Percentiles rank a stretch among this genome's conserved stretches.
These are phyloP conservation scores for Trichoderma sp. DNA, from an alignment of 2,329 filamentous ascomycete species.

Conservation along the genomic window DNA sequence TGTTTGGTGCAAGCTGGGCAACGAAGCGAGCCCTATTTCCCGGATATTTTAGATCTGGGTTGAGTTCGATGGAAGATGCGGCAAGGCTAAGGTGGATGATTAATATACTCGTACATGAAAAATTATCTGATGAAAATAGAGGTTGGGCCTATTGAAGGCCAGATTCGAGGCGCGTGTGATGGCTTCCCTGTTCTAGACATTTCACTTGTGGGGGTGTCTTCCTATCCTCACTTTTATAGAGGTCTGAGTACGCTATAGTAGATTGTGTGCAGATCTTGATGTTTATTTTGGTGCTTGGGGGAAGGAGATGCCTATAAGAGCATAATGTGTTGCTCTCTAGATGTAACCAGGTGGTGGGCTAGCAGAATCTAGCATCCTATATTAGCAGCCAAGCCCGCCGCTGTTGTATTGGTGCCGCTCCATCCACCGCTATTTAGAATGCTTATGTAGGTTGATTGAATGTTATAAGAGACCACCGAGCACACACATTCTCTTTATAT, in stretches of 20 bases:
- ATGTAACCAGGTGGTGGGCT: not conserved
- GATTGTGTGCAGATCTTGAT: not conserved
- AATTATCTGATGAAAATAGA: not conserved
- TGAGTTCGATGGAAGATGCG: not conserved
- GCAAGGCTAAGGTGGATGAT: not conserved
- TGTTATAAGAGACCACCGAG: not conserved
- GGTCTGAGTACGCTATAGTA: not conserved
- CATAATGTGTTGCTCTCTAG: not conserved
- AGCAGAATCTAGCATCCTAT: not conserved
- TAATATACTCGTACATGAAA: not conserved
- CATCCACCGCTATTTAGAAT: not conserved
- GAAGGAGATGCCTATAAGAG: not conserved
- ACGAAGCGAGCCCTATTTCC: not conserved
- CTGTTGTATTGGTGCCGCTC: not conserved
- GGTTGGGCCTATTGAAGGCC: not conserved
- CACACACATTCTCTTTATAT: not conserved
- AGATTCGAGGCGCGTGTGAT: not conserved
- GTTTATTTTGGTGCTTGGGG: not conserved
- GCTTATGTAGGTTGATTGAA: not conserved
- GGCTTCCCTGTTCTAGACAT: not conserved
- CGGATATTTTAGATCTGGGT: not conserved
- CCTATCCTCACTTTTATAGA: not conserved
- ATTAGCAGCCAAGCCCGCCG: not conserved
- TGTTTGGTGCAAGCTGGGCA: not conserved
- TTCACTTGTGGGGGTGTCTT: not conserved